These are phyloP conservation scores for Leptographium lundbergii DNA, from an alignment of 2,329 filamentous ascomycete genomes.

Conservation along the genomic window DNA sequence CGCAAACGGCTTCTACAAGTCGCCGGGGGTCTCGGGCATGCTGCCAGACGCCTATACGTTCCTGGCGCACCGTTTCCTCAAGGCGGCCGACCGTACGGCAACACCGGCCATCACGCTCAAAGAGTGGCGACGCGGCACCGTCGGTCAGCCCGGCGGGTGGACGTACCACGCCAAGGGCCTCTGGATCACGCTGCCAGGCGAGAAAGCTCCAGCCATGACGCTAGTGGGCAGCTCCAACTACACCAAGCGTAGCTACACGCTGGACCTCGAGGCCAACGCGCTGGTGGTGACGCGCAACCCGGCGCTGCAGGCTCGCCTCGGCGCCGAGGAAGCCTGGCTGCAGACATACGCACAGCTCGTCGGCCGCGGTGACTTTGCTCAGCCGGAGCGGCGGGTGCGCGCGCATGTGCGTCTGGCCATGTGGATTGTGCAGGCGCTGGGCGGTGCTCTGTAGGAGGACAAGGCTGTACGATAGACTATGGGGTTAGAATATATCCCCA, in stretches of 20 bases:
- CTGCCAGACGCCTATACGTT: constrained; percentile 87
- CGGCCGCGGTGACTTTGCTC: constrained; percentile 66
- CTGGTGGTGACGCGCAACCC: constrained; percentile 72
- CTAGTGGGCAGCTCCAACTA: constrained; percentile 91
- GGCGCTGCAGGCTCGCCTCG: constrained; percentile 57
- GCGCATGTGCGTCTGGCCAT: constrained; percentile 78
- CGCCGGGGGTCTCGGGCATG: constrained; percentile 77
- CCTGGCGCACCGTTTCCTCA: constrained; percentile 70
- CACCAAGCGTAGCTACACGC: constrained; percentile 81
- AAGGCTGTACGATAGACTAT: no score
- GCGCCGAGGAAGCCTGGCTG: constrained; percentile 68
- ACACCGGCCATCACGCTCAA: constrained; percentile 52
- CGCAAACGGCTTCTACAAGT: constrained; percentile 91
- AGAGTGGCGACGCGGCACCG: constrained; percentile 77
- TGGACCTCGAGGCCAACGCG: constrained; percentile 84
- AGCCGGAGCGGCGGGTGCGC: constrained; percentile 69
- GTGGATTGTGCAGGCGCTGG: constrained; percentile 81
- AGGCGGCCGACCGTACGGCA: constrained; percentile 35
- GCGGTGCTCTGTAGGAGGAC: constrained; percentile 58
- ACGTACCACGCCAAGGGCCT: constrained; percentile 96
- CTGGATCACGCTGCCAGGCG: constrained; percentile 66
- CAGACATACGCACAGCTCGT: constrained; percentile 59
- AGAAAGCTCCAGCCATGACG: constrained; percentile 59
- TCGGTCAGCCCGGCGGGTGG: constrained; percentile 76
- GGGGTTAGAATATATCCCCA: no score